Conservation (phyloP, 176 grass and related monocot genomes). For the Saccharum officinarum region DNA sequence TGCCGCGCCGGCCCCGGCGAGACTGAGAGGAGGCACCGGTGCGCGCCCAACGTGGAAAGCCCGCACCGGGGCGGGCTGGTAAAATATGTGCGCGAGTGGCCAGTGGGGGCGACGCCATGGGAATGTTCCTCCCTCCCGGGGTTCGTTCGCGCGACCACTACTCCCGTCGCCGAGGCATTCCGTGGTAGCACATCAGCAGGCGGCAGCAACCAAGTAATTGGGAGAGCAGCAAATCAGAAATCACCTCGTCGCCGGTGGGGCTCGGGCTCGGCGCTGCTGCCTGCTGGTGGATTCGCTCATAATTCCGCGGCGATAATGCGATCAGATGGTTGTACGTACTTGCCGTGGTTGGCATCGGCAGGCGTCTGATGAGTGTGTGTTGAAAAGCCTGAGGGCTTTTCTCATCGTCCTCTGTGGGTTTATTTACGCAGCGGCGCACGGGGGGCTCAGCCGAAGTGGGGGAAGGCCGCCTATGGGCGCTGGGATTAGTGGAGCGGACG, state of each 20-base stretch:
- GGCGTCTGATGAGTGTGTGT: neutral
- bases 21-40: neutral
- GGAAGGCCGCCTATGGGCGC: constrained; percentile 31
- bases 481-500: constrained; percentile 45
- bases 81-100: constrained; percentile 38
- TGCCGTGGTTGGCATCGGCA: neutral
- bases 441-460: neutral
- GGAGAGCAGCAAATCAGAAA: neutral
- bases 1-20: neutral
- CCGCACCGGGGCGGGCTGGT: constrained; percentile 4
- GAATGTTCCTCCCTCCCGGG: constrained; percentile 19
- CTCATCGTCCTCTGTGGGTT: neutral
- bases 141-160: constrained; percentile 1
- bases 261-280: too few species aligned
- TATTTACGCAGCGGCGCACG: neutral
- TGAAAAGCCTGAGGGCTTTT: constrained; percentile 45
- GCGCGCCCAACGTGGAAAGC: constrained; percentile 35
- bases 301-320: constrained; percentile 52
- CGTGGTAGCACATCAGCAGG: neutral
- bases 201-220: neutral
- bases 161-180: constrained; percentile 1
- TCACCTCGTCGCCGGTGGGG: neutral
- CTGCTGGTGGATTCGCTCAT: constrained; percentile 54
- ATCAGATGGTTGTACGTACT: constrained; percentile 50
- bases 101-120: constrained; percentile 34